Evolutionary conservation across 495 filamentous ascomycete species (phyloP).

Genomic region (Aspergillus biplanus): DNA sequence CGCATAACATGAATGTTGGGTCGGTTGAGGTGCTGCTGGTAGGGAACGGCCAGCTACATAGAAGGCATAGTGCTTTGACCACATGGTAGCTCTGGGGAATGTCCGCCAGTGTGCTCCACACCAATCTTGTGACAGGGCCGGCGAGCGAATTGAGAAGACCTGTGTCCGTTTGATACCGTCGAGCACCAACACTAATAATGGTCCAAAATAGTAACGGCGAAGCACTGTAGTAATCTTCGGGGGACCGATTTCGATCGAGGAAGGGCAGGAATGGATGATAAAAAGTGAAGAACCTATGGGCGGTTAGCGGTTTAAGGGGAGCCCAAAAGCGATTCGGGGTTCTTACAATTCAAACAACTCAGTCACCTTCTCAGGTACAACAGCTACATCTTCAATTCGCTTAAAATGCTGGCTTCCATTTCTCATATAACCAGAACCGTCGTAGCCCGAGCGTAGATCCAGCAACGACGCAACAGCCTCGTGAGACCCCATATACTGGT

Average conservation of each 20-base stretch:
- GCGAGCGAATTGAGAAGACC: slow-evolving; percentile 70
- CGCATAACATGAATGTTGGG: slow-evolving; percentile 87
- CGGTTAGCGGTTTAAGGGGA: slow-evolving; percentile 17
- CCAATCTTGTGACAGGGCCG: slow-evolving; percentile 69
- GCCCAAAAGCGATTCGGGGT: background rate
- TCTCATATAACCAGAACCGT: slow-evolving; percentile 49
- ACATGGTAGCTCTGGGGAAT: slow-evolving; percentile 85
- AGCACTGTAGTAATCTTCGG: slow-evolving; percentile 75
- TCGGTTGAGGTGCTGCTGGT: slow-evolving; percentile 84
- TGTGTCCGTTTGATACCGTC: slow-evolving; percentile 69
- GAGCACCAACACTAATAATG: slow-evolving; percentile 79
- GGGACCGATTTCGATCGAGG: slow-evolving; percentile 68
- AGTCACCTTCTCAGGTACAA: slow-evolving; percentile 70
- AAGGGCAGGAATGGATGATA: slow-evolving; percentile 89
- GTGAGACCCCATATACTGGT: slow-evolving; percentile 77
- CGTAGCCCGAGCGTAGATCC: slow-evolving; percentile 66
- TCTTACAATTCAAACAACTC: slow-evolving; percentile 75
- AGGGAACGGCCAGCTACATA: slow-evolving; percentile 91
- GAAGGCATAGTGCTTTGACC: slow-evolving; percentile 86
- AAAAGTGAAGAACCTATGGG: slow-evolving; percentile 65
- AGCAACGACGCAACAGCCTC: slow-evolving; percentile 83
- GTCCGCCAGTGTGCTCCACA: slow-evolving; percentile 82
- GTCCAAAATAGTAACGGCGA: slow-evolving; percentile 85
- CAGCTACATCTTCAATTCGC: slow-evolving; percentile 71
- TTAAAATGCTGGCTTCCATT: slow-evolving; percentile 50